Evolutionary conservation across 2,329 filamentous ascomycete genomes (phyloP).

Genomic region (Blastomyces parvus): DNA sequence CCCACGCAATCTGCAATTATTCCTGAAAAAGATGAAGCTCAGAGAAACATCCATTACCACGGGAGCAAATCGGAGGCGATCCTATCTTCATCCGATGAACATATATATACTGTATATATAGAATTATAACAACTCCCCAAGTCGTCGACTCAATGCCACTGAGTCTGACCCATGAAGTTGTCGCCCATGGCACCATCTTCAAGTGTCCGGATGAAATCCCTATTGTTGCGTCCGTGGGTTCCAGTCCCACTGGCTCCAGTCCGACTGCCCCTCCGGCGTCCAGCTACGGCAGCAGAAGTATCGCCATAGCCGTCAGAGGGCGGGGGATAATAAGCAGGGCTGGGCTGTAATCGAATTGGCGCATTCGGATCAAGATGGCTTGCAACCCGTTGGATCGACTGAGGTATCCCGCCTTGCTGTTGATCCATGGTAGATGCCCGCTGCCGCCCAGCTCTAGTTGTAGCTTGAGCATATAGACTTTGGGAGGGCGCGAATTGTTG

Average conservation of each 20-base stretch:
- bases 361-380: conserved; percentile 92
- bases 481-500: conserved; percentile 66
- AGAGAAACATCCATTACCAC: not conserved
- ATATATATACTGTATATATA: not conserved
- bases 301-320: conserved; percentile 72
- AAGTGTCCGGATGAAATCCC: conserved; percentile 88
- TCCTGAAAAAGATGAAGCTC: not conserved
- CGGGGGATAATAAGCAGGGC: conserved; percentile 93
- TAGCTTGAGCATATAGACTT: conserved; percentile 63
- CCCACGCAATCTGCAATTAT: not conserved
- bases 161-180: conserved; percentile 68
- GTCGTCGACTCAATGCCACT: conserved; percentile 52
- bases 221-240: conserved; percentile 40
- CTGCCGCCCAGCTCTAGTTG: conserved; percentile 68
- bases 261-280: conserved; percentile 67
- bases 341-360: conserved; percentile 87
- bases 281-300: conserved; percentile 45
- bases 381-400: conserved; percentile 85
- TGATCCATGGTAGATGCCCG: conserved; percentile 95
- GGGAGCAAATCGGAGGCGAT: not conserved
- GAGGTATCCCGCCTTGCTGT: conserved; percentile 83
- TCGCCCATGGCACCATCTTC: conserved; percentile 93
- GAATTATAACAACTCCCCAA: not conserved
- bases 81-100: not conserved
- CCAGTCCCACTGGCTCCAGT: conserved; percentile 37